Evolutionary conservation across 2,329 filamentous ascomycete genomes (phyloP), one percentile per base, ranked within the genome.

Genomic region (Diaporthe citriasiana): DNA sequence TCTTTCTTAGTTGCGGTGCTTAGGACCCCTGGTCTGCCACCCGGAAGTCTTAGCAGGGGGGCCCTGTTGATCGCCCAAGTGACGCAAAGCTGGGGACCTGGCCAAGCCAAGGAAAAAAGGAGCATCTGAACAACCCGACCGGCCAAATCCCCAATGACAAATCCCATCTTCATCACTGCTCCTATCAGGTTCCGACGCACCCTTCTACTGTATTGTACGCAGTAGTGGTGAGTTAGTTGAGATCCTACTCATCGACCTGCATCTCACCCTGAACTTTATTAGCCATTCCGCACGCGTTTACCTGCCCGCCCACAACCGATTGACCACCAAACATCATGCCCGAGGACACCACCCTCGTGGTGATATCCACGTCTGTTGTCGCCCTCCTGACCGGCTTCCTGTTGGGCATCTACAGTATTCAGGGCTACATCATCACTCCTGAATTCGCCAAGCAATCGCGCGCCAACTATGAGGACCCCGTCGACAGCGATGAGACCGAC

Each of bases 381-480:
- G 90, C 93, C 76, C 91, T 94, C 77, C 82, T 97, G 71, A 89
- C 91, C 1, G 95, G 95, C 79, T 97, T 96, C 84, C 90, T 95
- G 50, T 89, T 98, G 19, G 95, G 94, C 76, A 85, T 97, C 74
- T 95, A 95, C 84, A 88, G 91, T 25, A 89, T 89, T 75, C 87
- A 83, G 73, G 89, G 90, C 73, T 91, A 90, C 84, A 81, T 91
- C 59, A 85, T 91, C 78, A 87, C 89, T n/a, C 87, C 89, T 1
- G 81, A 83, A 75, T 83, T 93, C 78, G 85, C 82, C 78, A 82
- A 90, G 81, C 85, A 92, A 87, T 85, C 91, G 82, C 83, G 85
- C 82, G 83, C 86, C 83, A 87, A 88, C 80, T 83, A 87, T 15
- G 80, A 85, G 60, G 91, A 93, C 79, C 91, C 91, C 1, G 84